Base-by-base conservation (phyloP, 2,329 filamentous ascomycete genomes). In the Sclerotinia minor region DNA sequence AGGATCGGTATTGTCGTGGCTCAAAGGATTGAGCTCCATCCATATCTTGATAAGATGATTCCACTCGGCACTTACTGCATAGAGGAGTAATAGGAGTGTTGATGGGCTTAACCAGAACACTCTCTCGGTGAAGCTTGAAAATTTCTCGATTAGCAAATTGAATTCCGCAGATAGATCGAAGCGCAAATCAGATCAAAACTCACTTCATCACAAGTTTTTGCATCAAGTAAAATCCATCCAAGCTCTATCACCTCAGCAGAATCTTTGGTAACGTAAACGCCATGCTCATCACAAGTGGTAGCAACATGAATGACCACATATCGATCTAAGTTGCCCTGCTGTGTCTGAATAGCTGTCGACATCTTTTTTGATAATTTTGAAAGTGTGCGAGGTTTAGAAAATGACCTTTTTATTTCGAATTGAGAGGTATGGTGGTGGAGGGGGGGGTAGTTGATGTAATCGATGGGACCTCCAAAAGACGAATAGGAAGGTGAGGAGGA, bases 171-270 rank as follows among this genome's bases (percentile, higher is more conserved):
- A 53, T 35, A 17, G 32, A 52, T 19, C n/a, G 21, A 55, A 65
- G 64, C 67, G 68, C 19, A 29, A 21, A 64, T 63, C 35, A 41
- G 53, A 64, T 26, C 38, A 60, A 52, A 71, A 72, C 87, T 81
- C 84, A 97, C 94, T 90, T 97, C 94, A 76, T 97, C 94, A 75
- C 93, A 91, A 72, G 87, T 90, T 83, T 94, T 95, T 73, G 92
- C 90, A 79, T 97, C 94, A 71, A 97, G 85, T 77, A 99, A 83
- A 78, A 98, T 97, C 95, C 95, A 99, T 72, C 94, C 95, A 78
- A 99, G 86, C 86, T 99, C 95, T 80, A 99, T 99, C 73, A 99
- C 95, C 83, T 99, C 95, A 71, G 95, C 95, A 69, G 95, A 98
- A 81, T 99, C 95, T 82, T 98, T 98, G 69, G 95, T 99, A 69